A percentile compares a stretch with the other conserved stretches of the same genome.
Conservation (phyloP, 2,329 filamentous ascomycete species). For the Trichoderma atroviride region DNA sequence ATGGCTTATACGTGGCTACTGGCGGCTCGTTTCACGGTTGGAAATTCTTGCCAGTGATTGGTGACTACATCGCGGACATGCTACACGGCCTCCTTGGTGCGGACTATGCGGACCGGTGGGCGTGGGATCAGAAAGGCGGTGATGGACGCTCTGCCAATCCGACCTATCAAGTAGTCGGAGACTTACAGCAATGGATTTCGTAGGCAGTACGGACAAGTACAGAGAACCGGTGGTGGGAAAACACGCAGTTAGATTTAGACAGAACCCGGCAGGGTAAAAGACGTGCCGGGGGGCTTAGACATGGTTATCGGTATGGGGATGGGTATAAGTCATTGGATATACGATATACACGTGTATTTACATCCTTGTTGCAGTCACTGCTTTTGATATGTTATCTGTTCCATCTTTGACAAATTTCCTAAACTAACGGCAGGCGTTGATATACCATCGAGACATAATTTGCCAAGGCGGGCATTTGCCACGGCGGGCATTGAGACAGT, state of each 20-base stretch:
- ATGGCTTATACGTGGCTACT: constrained; percentile 61
- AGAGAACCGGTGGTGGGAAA: not conserved
- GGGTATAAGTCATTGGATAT: not conserved
- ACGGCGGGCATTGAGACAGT: not conserved
- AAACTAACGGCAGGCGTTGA: not conserved
- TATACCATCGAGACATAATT: not conserved
- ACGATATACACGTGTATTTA: not conserved
- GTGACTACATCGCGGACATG: constrained; percentile 59
- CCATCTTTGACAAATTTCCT: not conserved
- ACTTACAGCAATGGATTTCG: constrained; percentile 44
- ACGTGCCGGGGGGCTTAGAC: not conserved
- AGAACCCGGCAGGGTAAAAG: constrained; percentile 5
- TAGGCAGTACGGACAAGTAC: constrained; percentile 28
- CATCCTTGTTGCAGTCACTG: not conserved
- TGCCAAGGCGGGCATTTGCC: not conserved
- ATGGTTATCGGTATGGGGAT: not conserved
- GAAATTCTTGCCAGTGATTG: constrained; percentile 66
- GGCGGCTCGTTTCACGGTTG: constrained; percentile 67
- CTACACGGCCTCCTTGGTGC: constrained; percentile 46
- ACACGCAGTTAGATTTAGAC: not conserved
- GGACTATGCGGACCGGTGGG: constrained; percentile 47
- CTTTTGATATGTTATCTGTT: not conserved
- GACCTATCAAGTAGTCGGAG: constrained; percentile 46
- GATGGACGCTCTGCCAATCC: constrained; percentile 47
- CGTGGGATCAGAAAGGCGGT: constrained; percentile 49